Conservation (phyloP, 1,284 basidiomycete species). For the Microbotryum silenes-acaulis region DNA sequence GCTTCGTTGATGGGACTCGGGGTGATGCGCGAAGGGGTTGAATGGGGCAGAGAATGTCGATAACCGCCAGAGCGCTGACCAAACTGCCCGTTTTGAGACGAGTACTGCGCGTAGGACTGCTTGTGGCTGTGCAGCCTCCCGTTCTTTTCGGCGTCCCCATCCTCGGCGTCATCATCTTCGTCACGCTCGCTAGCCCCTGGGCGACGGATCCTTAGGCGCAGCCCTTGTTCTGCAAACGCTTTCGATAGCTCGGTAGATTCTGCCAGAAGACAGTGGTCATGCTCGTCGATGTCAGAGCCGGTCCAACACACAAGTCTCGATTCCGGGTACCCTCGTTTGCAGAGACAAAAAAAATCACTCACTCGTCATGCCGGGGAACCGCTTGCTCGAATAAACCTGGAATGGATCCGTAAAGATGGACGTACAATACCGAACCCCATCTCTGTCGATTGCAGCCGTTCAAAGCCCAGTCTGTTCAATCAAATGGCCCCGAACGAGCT, state of each 20-base stretch:
- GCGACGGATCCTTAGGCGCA: slow-evolving; percentile 65
- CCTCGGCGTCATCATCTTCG: too few relatives aligned
- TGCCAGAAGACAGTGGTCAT: slow-evolving; percentile 35
- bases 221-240: slow-evolving; percentile 81
- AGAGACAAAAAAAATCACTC: slow-evolving; percentile 35
- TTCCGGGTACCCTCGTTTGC: slow-evolving; percentile 7
- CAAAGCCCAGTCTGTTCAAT: background rate
- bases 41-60: too few relatives aligned
- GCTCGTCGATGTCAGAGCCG: slow-evolving; percentile 8
- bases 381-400: slow-evolving; percentile 82
- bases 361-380: slow-evolving; percentile 87
- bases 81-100: too few relatives aligned
- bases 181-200: slow-evolving; percentile 1
- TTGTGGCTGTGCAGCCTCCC: too few relatives aligned
- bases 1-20: too few relatives aligned
- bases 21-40: too few relatives aligned
- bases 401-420: slow-evolving; percentile 79
- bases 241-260: slow-evolving; percentile 83
- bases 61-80: too few relatives aligned
- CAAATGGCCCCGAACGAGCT: slow-evolving; percentile 1
- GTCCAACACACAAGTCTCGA: slow-evolving; percentile 9
- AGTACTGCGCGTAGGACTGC: too few relatives aligned
- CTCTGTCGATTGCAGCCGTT: slow-evolving; percentile 44
- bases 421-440: slow-evolving; percentile 77
- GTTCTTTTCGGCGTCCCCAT: too few relatives aligned